These are phyloP conservation scores for Fistulifera pelliculosa DNA, from an alignment of 108 stramenopile species.

Conservation along the genomic window DNA sequence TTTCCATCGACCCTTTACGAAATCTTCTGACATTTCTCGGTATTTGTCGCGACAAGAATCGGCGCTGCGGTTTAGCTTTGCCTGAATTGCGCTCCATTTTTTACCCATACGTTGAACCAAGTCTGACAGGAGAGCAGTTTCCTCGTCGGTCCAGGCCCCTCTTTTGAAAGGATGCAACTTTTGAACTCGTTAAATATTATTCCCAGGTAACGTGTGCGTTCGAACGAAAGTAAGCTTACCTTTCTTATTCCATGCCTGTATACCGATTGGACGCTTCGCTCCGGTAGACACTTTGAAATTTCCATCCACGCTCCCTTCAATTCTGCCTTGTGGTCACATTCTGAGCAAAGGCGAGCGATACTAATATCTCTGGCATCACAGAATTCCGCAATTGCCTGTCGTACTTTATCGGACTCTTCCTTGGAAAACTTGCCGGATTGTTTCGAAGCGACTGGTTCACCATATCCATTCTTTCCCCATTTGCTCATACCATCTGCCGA, in stretches of 20 bases:
- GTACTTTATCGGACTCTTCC: constrained; percentile 45
- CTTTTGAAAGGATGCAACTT: constrained; percentile 63
- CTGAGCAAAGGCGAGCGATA: constrained; percentile 52
- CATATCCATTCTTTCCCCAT: constrained; percentile 55
- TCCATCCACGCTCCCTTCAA: constrained; percentile 80
- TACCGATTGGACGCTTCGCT: constrained; percentile 68
- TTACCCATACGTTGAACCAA: constrained; percentile 51
- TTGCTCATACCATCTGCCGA: constrained; percentile 18
- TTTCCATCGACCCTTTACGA: constrained; percentile 64
- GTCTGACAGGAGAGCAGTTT: constrained; percentile 28
- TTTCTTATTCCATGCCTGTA: constrained; percentile 67
- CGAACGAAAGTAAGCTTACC: too few relatives aligned
- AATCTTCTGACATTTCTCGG: constrained; percentile 45
- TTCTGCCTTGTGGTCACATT: constrained; percentile 64
- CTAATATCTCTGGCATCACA: constrained; percentile 49
- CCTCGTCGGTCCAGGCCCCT: constrained; percentile 64
- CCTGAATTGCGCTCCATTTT: constrained; percentile 61
- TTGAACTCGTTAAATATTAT: too few relatives aligned
- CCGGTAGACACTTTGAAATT: constrained; percentile 65
- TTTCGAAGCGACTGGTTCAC: constrained; percentile 24
- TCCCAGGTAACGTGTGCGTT: too few relatives aligned
- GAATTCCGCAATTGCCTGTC: constrained; percentile 47
- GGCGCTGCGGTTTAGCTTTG: constrained; percentile 56
- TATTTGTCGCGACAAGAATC: constrained; percentile 70
- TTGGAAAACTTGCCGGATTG: constrained; percentile 48